A percentile compares a stretch with the other conserved stretches of the same genome.
Conservation (phyloP, 1,139 yeast species). For the Wickerhamomyces sp. region DNA sequence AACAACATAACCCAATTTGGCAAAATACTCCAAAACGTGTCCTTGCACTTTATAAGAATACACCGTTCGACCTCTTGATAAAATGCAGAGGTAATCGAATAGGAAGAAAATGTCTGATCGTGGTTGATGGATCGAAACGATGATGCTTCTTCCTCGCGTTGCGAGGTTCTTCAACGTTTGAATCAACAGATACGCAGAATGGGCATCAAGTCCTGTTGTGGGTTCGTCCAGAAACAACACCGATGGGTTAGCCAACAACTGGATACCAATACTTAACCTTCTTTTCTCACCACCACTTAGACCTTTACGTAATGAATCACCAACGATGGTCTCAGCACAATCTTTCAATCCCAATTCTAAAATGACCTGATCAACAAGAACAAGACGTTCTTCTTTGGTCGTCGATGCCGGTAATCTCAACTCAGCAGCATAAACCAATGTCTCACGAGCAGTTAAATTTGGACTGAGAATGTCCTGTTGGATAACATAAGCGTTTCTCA, state of each 20-base stretch:
- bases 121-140: slow-evolving; percentile 82
- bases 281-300: slow-evolving; percentile 85
- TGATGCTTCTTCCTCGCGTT: slow-evolving; percentile 62
- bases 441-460: slow-evolving; percentile 66
- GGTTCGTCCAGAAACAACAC: slow-evolving; percentile 81
- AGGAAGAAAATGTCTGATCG: slow-evolving; percentile 65
- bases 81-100: slow-evolving; percentile 67
- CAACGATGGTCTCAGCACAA: slow-evolving; percentile 75
- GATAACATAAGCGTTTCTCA: slow-evolving; percentile 55
- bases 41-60: slow-evolving; percentile 48
- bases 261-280: slow-evolving; percentile 73
- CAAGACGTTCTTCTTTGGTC: slow-evolving; percentile 35
- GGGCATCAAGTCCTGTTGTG: slow-evolving; percentile 83
- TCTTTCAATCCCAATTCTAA: slow-evolving; percentile 63
- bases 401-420: slow-evolving; percentile 43
- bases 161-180: slow-evolving; percentile 55
- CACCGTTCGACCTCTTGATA: slow-evolving; percentile 60
- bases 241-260: slow-evolving; percentile 70
- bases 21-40: slow-evolving; percentile 47
- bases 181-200: slow-evolving; percentile 63
- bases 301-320: slow-evolving; percentile 69
- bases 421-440: slow-evolving; percentile 65
- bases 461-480: slow-evolving; percentile 76
- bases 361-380: slow-evolving; percentile 55
- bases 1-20: slow-evolving; percentile 37